Conservation (phyloP, 139 green algal genomes). For the Bryopsis sp. region DNA sequence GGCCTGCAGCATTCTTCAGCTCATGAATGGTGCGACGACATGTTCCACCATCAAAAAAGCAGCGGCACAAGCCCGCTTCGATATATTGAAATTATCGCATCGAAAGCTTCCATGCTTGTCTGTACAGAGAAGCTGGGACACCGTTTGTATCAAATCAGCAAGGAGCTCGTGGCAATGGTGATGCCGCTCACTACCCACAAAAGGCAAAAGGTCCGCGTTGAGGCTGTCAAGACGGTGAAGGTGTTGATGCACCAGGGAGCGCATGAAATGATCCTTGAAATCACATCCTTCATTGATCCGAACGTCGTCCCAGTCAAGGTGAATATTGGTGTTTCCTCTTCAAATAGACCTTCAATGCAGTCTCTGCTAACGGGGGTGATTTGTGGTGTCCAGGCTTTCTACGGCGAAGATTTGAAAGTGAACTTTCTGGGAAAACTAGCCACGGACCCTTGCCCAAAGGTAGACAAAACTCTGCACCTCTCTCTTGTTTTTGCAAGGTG, state of each 20-base stretch:
- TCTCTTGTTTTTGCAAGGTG: not conserved
- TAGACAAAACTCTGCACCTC: no score
- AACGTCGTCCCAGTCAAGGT: conserved; percentile 53
- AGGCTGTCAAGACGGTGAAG: conserved; percentile 37
- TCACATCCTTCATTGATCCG: conserved; percentile 53
- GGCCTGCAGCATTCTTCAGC: not conserved
- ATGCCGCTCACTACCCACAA: conserved; percentile 51
- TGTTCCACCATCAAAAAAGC: not conserved
- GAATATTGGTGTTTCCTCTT: no score
- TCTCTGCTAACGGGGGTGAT: no score
- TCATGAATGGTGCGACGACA: no score
- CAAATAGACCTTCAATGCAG: no score
- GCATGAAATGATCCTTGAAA: conserved; percentile 68
- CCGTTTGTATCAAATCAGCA: conserved; percentile 36
- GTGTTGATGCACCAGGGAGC: conserved; percentile 43
- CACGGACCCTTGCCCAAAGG: conserved; percentile 27
- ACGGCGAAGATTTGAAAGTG: conserved; percentile 55
- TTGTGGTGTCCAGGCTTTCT: conserved; percentile 51
- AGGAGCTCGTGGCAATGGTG: conserved; percentile 42
- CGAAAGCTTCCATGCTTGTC: not conserved
- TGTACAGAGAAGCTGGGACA: conserved; percentile 29
- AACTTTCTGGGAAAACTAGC: conserved; percentile 67
- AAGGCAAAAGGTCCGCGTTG: conserved; percentile 42
- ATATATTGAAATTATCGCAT: no score
- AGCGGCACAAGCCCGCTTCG: conserved; percentile 1